Evolutionary conservation across 352 stramenopile species (phyloP).

Genomic region (Sclerospora graminicola): DNA sequence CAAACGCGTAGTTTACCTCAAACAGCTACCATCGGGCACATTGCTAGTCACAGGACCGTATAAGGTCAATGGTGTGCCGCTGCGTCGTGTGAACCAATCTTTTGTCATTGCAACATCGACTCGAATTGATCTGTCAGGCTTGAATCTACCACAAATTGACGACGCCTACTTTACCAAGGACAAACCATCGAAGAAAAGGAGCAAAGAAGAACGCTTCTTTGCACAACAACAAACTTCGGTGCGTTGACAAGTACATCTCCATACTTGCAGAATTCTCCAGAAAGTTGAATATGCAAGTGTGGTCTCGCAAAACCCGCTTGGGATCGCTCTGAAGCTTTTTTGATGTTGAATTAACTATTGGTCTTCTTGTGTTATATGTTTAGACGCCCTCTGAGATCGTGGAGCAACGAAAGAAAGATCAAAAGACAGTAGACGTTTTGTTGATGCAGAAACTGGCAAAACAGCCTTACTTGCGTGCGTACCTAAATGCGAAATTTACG

Average conservation of each 20-base stretch:
- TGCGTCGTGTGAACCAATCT: slow-evolving; percentile 96
- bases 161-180: slow-evolving; percentile 92
- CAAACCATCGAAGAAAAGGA: slow-evolving; percentile 49
- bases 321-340: slow-evolving; percentile 48
- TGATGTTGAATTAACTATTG: slow-evolving; percentile 13
- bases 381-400: slow-evolving; percentile 57
- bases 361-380: slow-evolving; percentile 9
- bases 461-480: slow-evolving; percentile 89
- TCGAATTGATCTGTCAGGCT: slow-evolving; percentile 90
- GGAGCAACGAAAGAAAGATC: slow-evolving; percentile 93
- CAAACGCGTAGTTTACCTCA: slow-evolving; percentile 97
- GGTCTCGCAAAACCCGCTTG: slow-evolving; percentile 38
- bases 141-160: slow-evolving; percentile 86
- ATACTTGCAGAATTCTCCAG: slow-evolving; percentile 5
- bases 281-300: slow-evolving; percentile 5
- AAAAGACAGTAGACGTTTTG: slow-evolving; percentile 90
- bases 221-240: slow-evolving; percentile 33
- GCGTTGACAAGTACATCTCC: slow-evolving; percentile 14
- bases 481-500: slow-evolving; percentile 98
- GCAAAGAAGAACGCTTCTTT: slow-evolving; percentile 89
- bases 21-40: slow-evolving; percentile 93
- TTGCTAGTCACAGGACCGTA: slow-evolving; percentile 96
- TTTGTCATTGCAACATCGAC: slow-evolving; percentile 98
- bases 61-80: slow-evolving; percentile 97
- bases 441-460: slow-evolving; percentile 51